These are phyloP conservation scores for Sclerotinia sclerotiorum DNA, from an alignment of 2,329 filamentous ascomycete genomes.

Conservation along the genomic window DNA sequence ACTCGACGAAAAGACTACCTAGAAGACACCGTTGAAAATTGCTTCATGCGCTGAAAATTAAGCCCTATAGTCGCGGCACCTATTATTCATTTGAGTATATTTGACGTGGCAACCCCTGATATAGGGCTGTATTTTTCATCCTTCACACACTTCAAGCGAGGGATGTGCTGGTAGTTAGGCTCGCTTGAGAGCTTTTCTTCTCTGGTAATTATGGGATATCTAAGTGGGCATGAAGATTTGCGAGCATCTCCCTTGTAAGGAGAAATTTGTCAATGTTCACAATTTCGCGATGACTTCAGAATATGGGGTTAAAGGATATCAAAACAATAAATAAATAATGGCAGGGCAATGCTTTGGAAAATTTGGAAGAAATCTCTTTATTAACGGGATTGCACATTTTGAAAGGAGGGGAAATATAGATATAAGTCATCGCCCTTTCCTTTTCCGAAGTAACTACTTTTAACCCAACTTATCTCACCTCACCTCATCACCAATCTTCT, in stretches of 20 bases:
- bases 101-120: constrained; percentile 18
- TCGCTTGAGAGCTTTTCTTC: not conserved
- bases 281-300: constrained; percentile 11
- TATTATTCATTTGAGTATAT: not conserved
- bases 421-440: constrained; percentile 13
- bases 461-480: not conserved
- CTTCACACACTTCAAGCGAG: not conserved
- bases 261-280: not conserved
- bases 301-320: constrained; percentile 3
- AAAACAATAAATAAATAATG: constrained; percentile 16
- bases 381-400: not conserved
- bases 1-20: not conserved
- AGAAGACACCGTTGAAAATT: not conserved
- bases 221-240: constrained; percentile 5
- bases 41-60: constrained; percentile 8
- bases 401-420: not conserved
- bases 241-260: constrained; percentile 9
- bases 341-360: constrained; percentile 4
- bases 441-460: not conserved
- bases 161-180: constrained; percentile 19
- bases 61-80: constrained; percentile 5
- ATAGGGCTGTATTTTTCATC: not conserved
- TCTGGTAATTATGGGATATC: constrained; percentile 2
- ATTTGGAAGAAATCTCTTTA: not conserved
- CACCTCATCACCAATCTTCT: not conserved